Evolutionary conservation across 805 yeast genomes (phyloP).

Genomic region (Teunomyces panamensis): DNA sequence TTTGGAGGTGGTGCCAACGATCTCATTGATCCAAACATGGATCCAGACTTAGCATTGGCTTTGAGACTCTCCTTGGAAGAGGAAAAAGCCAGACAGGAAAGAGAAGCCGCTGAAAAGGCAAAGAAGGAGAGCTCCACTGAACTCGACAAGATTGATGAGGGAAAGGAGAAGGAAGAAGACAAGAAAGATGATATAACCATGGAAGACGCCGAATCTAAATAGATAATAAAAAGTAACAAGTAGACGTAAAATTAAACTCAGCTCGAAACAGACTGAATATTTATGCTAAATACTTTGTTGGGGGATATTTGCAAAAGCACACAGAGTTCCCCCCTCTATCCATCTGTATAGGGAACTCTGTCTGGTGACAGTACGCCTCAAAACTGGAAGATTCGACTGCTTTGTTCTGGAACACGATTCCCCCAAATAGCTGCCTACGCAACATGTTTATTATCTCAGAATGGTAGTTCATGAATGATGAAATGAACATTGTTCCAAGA

Average conservation of each 20-base stretch:
- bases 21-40: slow-evolving; percentile 76
- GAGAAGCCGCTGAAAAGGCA: slow-evolving; percentile 47
- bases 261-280: no score
- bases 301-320: no score
- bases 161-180: slow-evolving; percentile 17
- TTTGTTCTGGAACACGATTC: no score
- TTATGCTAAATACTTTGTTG: no score
- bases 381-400: no score
- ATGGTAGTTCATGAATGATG: no score
- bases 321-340: no score
- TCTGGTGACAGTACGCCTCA: no score
- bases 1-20: slow-evolving; percentile 35
- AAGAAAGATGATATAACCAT: slow-evolving; percentile 7
- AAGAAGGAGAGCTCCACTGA: slow-evolving; percentile 17
- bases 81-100: slow-evolving; percentile 87
- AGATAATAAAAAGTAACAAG: background rate
- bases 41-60: slow-evolving; percentile 96
- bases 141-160: slow-evolving; percentile 33
- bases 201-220: slow-evolving; percentile 8
- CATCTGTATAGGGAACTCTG: no score
- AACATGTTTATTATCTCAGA: no score
- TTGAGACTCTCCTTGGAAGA: slow-evolving; percentile 92
- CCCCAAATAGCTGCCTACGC: no score
- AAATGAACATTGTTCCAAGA: no score
- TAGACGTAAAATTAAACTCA: background rate